These are phyloP conservation scores for Trametes polyzona DNA, from an alignment of 1,284 basidiomycete genomes.

Conservation along the genomic window DNA sequence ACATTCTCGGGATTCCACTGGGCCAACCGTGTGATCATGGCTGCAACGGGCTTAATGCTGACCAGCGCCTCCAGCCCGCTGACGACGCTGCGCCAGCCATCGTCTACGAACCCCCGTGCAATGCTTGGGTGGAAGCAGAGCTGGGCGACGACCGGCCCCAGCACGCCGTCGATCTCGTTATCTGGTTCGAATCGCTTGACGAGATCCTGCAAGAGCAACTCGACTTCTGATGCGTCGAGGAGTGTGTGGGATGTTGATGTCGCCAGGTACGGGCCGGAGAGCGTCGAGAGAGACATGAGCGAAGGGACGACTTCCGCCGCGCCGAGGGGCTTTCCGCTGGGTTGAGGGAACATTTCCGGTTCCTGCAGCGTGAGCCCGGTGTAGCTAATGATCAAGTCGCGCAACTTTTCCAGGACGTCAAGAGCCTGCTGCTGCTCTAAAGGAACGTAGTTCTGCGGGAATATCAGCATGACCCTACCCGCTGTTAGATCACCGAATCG, in stretches of 20 bases:
- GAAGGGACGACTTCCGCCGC: conserved; percentile 77
- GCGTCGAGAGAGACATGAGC: conserved; percentile 70
- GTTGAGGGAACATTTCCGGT: conserved; percentile 94
- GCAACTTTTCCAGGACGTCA: conserved; percentile 70
- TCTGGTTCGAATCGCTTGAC: conserved; percentile 65
- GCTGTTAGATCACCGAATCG: neutral
- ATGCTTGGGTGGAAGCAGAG: conserved; percentile 68
- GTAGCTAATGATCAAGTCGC: conserved; percentile 87
- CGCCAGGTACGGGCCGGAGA: conserved; percentile 65
- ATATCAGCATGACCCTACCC: neutral
- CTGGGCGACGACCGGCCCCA: conserved; percentile 57
- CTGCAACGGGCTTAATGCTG: conserved; percentile 83
- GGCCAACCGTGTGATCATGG: conserved; percentile 73
- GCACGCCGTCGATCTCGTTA: conserved; percentile 44
- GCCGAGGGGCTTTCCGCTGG: conserved; percentile 75
- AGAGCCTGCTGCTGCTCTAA: conserved; percentile 67
- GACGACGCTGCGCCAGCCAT: conserved; percentile 87
- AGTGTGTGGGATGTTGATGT: conserved; percentile 44
- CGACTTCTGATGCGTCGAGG: conserved; percentile 59
- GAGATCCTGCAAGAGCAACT: conserved; percentile 74
- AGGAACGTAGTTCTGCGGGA: conserved; percentile 58
- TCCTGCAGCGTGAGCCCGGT: conserved; percentile 90
- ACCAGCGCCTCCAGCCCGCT: conserved; percentile 83
- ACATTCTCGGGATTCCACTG: conserved; percentile 69
- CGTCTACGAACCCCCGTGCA: conserved; percentile 70